Evolutionary conservation across 495 filamentous ascomycete species (phyloP).

Genomic region (Stereocaulon alpinum): DNA sequence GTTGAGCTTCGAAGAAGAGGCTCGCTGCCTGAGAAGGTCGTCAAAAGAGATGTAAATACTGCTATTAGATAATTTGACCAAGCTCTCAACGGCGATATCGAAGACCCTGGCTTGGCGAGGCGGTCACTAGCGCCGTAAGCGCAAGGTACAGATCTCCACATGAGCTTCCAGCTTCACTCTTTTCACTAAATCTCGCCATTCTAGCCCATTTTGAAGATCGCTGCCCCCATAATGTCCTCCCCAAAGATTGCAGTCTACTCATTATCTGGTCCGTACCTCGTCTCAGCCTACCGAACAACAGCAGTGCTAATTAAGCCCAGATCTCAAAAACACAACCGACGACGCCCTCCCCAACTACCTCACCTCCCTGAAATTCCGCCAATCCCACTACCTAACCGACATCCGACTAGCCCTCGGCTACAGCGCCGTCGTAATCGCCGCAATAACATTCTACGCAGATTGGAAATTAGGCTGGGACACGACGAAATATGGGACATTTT

Average conservation of each 20-base stretch:
- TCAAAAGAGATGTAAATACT: neutral
- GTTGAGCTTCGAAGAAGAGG: neutral
- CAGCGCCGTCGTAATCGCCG: conserved; percentile 67
- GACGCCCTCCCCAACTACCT: conserved; percentile 91
- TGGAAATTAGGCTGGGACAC: conserved; percentile 80
- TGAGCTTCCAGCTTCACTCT: neutral
- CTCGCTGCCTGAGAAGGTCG: neutral
- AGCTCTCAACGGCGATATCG: neutral
- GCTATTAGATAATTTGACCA: neutral
- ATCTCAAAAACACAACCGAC: conserved; percentile 93
- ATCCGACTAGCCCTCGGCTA: conserved; percentile 77
- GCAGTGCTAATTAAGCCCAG: conserved; percentile 34
- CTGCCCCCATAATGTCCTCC: conserved; percentile 29
- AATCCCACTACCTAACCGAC: conserved; percentile 70
- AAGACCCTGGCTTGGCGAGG: neutral
- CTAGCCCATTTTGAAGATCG: neutral
- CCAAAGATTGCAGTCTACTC: conserved; percentile 58
- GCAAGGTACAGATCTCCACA: conserved; percentile 8
- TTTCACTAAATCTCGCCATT: neutral
- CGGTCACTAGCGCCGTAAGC: neutral
- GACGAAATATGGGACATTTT: conserved; percentile 63
- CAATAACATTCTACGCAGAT: conserved; percentile 77
- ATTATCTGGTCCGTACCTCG: conserved; percentile 41
- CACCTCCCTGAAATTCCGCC: conserved; percentile 67
- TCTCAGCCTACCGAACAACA: neutral